These are phyloP conservation scores for Lantana camara DNA, from an alignment of 257 asterid genomes.

Conservation along the genomic window DNA sequence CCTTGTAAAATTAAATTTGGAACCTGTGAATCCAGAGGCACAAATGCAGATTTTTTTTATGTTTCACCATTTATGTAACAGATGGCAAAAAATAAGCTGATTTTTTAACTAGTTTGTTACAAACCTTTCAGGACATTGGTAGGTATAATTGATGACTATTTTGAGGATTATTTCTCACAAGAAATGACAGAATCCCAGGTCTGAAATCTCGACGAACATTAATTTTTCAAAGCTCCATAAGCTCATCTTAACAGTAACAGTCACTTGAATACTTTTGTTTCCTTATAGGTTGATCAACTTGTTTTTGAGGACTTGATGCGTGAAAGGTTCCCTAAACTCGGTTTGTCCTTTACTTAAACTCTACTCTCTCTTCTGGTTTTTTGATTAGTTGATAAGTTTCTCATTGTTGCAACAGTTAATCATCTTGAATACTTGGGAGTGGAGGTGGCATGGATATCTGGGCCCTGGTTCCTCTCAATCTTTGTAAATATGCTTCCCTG, in stretches of 20 bases:
- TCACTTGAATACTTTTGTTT: constrained; percentile 8
- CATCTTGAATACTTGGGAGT: constrained; percentile 94
- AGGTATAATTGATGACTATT: constrained; percentile 85
- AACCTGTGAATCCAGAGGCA: constrained; percentile 9
- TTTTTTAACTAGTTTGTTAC: constrained; percentile 39
- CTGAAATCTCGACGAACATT: constrained; percentile 29
- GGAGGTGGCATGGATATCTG: constrained; percentile 87
- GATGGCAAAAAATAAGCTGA: constrained; percentile 28
- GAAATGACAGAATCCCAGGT: constrained; percentile 98
- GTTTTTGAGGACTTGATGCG: constrained; percentile 93
- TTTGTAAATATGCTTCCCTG: constrained; percentile 89
- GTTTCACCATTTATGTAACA: constrained; percentile 7
- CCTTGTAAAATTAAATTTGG: constrained; percentile 17
- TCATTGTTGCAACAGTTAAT: constrained; percentile 57
- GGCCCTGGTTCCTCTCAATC: constrained; percentile 93
- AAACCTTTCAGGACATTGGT: constrained; percentile 80
- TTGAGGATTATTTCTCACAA: constrained; percentile 83
- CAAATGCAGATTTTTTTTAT: constrained; percentile 22
- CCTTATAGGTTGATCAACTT: constrained; percentile 82
- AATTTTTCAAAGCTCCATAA: constrained; percentile 4
- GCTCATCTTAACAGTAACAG: constrained; percentile 24
- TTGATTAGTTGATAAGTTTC: constrained; percentile 18
- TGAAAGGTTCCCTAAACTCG: constrained; percentile 86
- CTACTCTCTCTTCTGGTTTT: constrained; percentile 9
- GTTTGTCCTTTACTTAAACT: constrained; percentile 44